phyloP scores from a whole-genome alignment of 2,329 filamentous ascomycete genomes.

The Colletotrichum camelliae region DNA sequence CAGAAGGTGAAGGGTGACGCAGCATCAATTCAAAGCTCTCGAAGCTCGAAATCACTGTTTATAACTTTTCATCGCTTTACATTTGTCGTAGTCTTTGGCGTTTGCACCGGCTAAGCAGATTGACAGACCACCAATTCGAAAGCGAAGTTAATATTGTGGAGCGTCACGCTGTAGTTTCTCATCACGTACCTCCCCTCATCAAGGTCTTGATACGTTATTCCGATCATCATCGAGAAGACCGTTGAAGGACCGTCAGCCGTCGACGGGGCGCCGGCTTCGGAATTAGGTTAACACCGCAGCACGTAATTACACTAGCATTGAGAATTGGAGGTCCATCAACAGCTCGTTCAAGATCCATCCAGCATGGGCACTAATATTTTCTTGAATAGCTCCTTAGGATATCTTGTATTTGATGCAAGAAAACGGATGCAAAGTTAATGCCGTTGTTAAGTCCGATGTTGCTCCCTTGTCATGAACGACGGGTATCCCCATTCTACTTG shows the following conservation, averaged over 20 bases:
- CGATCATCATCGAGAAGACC: fast-evolving
- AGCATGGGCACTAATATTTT: background rate
- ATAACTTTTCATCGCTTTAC: background rate
- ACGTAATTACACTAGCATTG: too few species aligned
- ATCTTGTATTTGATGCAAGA: background rate
- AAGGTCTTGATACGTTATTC: background rate
- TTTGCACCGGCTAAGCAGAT: background rate
- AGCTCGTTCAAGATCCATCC: background rate
- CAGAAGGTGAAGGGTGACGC: background rate
- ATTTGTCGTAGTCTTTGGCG: background rate
- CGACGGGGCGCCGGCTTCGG: too few species aligned
- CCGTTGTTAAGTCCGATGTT: background rate
- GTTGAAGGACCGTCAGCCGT: background rate
- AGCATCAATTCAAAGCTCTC: background rate
- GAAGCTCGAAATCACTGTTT: background rate
- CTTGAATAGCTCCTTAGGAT: background rate
- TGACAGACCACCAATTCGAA: background rate
- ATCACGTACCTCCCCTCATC: background rate
- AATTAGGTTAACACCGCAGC: too few species aligned
- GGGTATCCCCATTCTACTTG: background rate
- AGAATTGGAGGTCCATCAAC: too few species aligned
- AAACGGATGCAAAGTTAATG: background rate
- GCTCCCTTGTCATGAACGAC: background rate
- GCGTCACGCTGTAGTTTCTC: background rate
- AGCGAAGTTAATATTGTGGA: background rate